Evolutionary conservation across 73 alveolate genomes (phyloP), one percentile per base, ranked within the genome.

Genomic region (Paramecium caudatum): DNA sequence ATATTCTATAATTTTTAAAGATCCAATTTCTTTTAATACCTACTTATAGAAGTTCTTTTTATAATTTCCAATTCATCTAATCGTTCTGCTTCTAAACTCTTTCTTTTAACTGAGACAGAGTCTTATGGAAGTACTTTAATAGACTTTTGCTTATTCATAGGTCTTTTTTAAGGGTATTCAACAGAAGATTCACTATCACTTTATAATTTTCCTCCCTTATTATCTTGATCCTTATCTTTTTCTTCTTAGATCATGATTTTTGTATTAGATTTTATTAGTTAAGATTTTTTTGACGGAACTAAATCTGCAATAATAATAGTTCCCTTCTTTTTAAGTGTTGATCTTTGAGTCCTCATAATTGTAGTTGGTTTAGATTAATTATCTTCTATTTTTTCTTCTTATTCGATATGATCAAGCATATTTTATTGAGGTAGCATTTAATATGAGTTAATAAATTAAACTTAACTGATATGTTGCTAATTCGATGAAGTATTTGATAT

Each of bases 321-420:
- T 55, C 80, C 80, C 30, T 55, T 55, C 43, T 55, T 55, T 55
- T 55, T 55, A 12, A 55, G n/a, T 55, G 23, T 27, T 10, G 80
- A 23, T 7, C 80, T 55, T 55, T 55, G 12, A 4, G 12, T 21
- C 13, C 12, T n/a, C n/a, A n/a, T n/a, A n/a, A n/a, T n/a, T n/a
- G n/a, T n/a, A n/a, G n/a, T n/a, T n/a, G n/a, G n/a, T n/a, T n/a
- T n/a, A n/a, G n/a, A n/a, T n/a, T n/a, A n/a, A n/a, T n/a, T n/a
- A n/a, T n/a, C n/a, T n/a, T n/a, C n/a, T n/a, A n/a, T n/a, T n/a
- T n/a, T n/a, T n/a, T n/a, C n/a, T n/a, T n/a, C n/a, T n/a, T n/a
- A n/a, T n/a, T n/a, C n/a, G n/a, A n/a, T n/a, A n/a, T n/a, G n/a
- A n/a, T n/a, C n/a, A n/a, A n/a, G n/a, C n/a, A n/a, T n/a, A n/a